Evolutionary conservation across 2,329 filamentous ascomycete species (phyloP).

Genomic region (Colletotrichum ledebouriae): DNA sequence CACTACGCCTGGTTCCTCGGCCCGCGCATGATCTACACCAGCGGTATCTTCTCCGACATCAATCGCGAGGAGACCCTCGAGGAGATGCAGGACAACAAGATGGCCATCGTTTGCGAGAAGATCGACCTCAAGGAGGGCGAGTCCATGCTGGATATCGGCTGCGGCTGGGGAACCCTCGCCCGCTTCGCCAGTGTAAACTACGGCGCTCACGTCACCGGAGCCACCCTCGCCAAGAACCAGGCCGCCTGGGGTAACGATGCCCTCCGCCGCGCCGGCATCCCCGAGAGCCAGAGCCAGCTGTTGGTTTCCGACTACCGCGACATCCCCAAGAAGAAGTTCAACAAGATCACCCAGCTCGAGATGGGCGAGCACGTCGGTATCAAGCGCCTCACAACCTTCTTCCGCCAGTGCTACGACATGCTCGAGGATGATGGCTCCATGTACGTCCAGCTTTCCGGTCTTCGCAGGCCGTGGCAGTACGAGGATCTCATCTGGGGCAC

Average conservation of each 20-base stretch:
- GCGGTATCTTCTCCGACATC: slow-evolving; percentile 90
- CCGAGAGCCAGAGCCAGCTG: slow-evolving; percentile 90
- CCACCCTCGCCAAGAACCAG: slow-evolving; percentile 96
- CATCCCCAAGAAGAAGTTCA: slow-evolving; percentile 85
- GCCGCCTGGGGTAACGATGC: slow-evolving; percentile 96
- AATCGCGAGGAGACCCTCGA: slow-evolving; percentile 91
- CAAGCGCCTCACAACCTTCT: slow-evolving; percentile 84
- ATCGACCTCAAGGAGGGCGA: slow-evolving; percentile 87
- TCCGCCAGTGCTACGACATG: slow-evolving; percentile 92
- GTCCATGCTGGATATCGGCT: slow-evolving; percentile 91
- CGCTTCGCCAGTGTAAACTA: slow-evolving; percentile 95
- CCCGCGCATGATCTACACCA: slow-evolving; percentile 99
- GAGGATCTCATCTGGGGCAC: slow-evolving; percentile 98
- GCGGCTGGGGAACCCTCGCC: slow-evolving; percentile 96
- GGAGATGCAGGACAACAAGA: slow-evolving; percentile 97
- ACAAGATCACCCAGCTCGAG: slow-evolving; percentile 97
- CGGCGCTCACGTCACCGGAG: slow-evolving; percentile 85
- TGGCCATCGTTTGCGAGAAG: slow-evolving; percentile 96
- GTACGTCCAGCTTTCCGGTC: slow-evolving; percentile 94
- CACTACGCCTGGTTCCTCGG: slow-evolving; percentile 99
- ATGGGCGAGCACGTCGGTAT: slow-evolving; percentile 99
- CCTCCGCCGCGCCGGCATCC: slow-evolving; percentile 83
- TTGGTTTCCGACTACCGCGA: slow-evolving; percentile 98
- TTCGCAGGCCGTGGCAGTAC: slow-evolving; percentile 96
- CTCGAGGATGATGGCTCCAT: slow-evolving; percentile 96